A percentile compares a stretch with the other conserved stretches of the same genome.
These are phyloP conservation scores for Neurospora pannonica DNA, from an alignment of 495 filamentous ascomycete genomes.

Conservation along the genomic window DNA sequence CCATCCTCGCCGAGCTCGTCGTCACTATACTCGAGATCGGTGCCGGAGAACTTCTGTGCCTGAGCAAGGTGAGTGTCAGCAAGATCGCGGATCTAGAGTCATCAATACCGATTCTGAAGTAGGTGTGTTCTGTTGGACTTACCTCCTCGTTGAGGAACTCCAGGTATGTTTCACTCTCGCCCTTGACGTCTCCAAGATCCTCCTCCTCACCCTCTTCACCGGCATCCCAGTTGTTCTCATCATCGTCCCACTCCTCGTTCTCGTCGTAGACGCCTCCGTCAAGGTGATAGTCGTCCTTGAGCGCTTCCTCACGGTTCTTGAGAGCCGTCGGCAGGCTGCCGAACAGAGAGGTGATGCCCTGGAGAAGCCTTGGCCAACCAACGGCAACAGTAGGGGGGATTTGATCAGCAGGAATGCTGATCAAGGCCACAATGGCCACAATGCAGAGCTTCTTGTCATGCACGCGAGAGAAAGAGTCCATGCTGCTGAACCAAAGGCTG, in stretches of 20 bases:
- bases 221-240: conserved; percentile 46
- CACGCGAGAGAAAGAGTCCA: conserved; percentile 84
- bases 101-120: conserved; percentile 6
- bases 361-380: conserved; percentile 91
- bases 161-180: conserved; percentile 89
- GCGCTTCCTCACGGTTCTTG: conserved; percentile 85
- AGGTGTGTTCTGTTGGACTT: conserved; percentile 8
- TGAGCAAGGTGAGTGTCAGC: conserved; percentile 30
- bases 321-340: conserved; percentile 79
- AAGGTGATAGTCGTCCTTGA: conserved; percentile 77
- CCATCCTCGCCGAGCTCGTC: conserved; percentile 91
- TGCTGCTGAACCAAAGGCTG: conserved; percentile 93
- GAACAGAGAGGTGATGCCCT: conserved; percentile 86
- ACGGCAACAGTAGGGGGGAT: conserved; percentile 83
- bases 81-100: conserved; percentile 9
- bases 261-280: conserved; percentile 62
- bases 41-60: conserved; percentile 72
- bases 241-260: conserved; percentile 71
- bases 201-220: conserved; percentile 41
- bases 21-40: conserved; percentile 53
- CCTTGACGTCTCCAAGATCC: conserved; percentile 57
- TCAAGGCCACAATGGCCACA: conserved; percentile 74
- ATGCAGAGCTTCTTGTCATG: conserved; percentile 98
- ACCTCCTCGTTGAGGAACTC: conserved; percentile 92
- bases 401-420: conserved; percentile 65